A percentile compares a stretch with the other conserved stretches of the same genome.
phyloP scores from a whole-genome alignment of 192 early-diverging fungal genomes.

The Coemansia sp. region DNA sequence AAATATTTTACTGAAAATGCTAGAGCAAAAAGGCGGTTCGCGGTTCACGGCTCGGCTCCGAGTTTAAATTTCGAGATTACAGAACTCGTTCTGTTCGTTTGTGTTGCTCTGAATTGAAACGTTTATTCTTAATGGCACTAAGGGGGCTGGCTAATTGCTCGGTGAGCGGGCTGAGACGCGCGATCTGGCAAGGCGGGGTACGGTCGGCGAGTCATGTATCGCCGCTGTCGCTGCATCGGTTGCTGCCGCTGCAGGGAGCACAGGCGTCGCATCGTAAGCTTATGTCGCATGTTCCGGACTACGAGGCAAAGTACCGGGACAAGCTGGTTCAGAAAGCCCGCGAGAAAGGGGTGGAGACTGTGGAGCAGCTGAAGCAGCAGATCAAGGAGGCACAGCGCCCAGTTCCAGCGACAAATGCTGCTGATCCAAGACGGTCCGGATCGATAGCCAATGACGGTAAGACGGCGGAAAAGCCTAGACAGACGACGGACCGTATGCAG shows the following conservation, averaged over 20 bases:
- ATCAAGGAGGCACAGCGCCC: not conserved
- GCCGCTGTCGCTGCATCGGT: slow-evolving; percentile 16
- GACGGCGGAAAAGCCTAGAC: not conserved
- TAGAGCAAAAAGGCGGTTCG: not conserved
- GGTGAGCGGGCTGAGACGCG: not conserved
- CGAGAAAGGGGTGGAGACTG: slow-evolving; percentile 36
- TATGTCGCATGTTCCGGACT: slow-evolving; percentile 55
- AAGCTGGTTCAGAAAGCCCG: slow-evolving; percentile 61
- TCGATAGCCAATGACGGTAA: not conserved
- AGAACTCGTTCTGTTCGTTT: no score
- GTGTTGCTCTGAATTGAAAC: no score
- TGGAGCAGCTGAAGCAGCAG: slow-evolving; percentile 36
- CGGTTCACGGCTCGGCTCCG: slow-evolving; percentile 3
- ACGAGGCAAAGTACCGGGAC: slow-evolving; percentile 64
- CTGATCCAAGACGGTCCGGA: no score
- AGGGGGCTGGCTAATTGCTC: not conserved
- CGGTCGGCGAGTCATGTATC: slow-evolving; percentile 38
- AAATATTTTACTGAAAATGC: not conserved
- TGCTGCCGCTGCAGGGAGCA: slow-evolving; percentile 5
- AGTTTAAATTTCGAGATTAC: no score
- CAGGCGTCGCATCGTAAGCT: slow-evolving; percentile 20
- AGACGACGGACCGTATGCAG: slow-evolving; percentile 11
- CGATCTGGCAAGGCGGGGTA: not conserved
- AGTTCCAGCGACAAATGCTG: no score
- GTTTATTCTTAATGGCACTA: not conserved